Evolutionary conservation across 2,329 filamentous ascomycete genomes (phyloP), one percentile per base, ranked within the genome.

Genomic region (Rhynchosporium agropyri): DNA sequence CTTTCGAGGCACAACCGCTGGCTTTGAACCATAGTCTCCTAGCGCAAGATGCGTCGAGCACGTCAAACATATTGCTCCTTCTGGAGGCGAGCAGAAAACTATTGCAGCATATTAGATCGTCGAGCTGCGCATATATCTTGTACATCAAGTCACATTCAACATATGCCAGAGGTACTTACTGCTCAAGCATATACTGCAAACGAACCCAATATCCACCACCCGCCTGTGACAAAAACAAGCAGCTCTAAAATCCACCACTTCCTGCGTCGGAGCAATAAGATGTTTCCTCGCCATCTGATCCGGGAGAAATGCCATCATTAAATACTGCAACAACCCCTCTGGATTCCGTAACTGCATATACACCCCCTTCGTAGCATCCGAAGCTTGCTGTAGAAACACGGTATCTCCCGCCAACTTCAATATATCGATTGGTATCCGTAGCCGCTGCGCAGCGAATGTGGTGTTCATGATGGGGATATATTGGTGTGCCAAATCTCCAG

Each of bases 401-500:
- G 94, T 91, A 69, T 92, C 86, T 28, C 91, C 92, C 48, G 89
- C 87, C 12, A 99, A 82, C 68, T 96, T 90, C 65, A 96, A 84
- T 40, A 97, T 94, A 76, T 99, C 95, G 71, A 99, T 92, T 29
- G 93, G 91, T 67, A 99, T 92, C 70, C 86, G 86, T 61, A 92
- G 84, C 67, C 94, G 88, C 72, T 96, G 91, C 63, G 94, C 95
- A 2, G 95, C 95, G 77, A 99, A 99, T 65, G 98, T 96, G 71
- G 89, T 86, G 78, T 99, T 99, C 95, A 99, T 99, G 69, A 96
- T 95, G 0, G 94, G 90, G 61, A 99, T 99, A 79, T 99, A 99
- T 76, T 98, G 88, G 65, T 85, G 90, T 4, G 92, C 87, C 0
- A 96, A 85, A 71, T 94, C 90, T 48, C 84, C 92, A 53, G 91